phyloP scores from a whole-genome alignment of 345 rosid species.

The Geranium brycei region DNA sequence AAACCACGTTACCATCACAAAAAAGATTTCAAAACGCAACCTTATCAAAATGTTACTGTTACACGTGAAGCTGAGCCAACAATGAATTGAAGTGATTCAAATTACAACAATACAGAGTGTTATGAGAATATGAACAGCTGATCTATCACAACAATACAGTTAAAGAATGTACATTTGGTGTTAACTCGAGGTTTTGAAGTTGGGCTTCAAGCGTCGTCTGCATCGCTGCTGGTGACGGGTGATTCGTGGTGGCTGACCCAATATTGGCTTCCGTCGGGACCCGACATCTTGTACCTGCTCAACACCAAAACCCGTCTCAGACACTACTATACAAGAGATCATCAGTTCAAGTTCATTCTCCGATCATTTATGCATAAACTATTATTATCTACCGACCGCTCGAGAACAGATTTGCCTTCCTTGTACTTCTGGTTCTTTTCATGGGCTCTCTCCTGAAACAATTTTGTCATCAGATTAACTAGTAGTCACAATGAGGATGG shows the following conservation, averaged over 20 bases:
- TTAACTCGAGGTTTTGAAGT: no score
- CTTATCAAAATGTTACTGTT: no score
- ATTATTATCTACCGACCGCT: conserved; percentile 6
- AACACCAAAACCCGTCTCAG: conserved; percentile 10
- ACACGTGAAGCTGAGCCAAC: no score
- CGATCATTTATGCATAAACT: not conserved
- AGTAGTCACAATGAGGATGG: conserved; percentile 12
- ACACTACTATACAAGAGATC: no score
- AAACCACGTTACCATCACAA: no score
- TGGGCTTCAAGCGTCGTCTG: conserved; percentile 57
- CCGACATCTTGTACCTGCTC: conserved; percentile 73
- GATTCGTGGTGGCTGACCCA: conserved; percentile 57
- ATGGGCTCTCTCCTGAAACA: conserved; percentile 76
- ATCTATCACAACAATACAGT: no score
- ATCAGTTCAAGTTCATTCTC: no score
- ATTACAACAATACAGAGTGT: no score
- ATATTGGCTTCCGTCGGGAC: conserved; percentile 84
- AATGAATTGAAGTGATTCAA: no score
- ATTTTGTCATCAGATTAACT: conserved; percentile 13
- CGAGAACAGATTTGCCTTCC: conserved; percentile 91
- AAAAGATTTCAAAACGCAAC: no score
- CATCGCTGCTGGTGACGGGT: conserved; percentile 75
- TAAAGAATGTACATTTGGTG: conserved; percentile 35
- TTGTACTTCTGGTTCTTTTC: conserved; percentile 90
- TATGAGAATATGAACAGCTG: no score